These are phyloP conservation scores for Candida schatavii DNA, from an alignment of 805 yeast genomes.

Conservation along the genomic window DNA sequence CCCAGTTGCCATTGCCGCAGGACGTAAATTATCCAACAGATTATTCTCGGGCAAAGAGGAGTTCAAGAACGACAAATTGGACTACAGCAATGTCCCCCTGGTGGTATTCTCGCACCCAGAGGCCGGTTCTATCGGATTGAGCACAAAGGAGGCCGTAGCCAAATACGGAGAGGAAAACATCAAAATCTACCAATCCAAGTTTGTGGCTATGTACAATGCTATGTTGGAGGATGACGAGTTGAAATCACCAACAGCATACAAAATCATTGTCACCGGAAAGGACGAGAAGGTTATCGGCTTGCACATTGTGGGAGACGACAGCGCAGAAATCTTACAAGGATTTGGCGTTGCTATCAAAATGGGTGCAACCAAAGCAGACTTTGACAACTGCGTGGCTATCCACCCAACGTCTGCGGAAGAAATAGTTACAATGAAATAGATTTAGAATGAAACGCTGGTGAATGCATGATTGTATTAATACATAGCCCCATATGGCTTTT, in stretches of 20 bases:
- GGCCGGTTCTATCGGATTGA: conserved; percentile 89
- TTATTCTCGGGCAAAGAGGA: conserved; percentile 73
- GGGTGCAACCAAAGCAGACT: conserved; percentile 98
- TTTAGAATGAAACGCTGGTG: no score
- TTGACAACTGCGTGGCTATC: conserved; percentile 94
- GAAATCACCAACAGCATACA: conserved; percentile 86
- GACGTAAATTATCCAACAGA: conserved; percentile 89
- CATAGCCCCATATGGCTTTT: no score
- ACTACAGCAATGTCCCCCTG: conserved; percentile 83
- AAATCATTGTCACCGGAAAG: conserved; percentile 70
- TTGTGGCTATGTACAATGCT: conserved; percentile 91
- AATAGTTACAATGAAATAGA: conserved; percentile 77
- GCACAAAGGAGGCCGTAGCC: conserved; percentile 72
- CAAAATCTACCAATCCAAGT: conserved; percentile 78
- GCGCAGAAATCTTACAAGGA: conserved; percentile 94
- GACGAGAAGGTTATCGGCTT: conserved; percentile 94
- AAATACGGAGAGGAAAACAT: conserved; percentile 78
- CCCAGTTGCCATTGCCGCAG: conserved; percentile 98
- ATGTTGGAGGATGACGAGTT: conserved; percentile 60
- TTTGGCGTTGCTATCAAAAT: conserved; percentile 97
- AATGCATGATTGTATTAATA: no score
- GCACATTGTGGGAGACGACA: conserved; percentile 87
- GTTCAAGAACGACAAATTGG: conserved; percentile 75
- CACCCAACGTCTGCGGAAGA: conserved; percentile 99
- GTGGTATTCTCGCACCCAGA: conserved; percentile 99